Evolutionary conservation across 371 early-diverging fungal genomes (phyloP).

Genomic region (Syncephalastrum contaminatum): DNA sequence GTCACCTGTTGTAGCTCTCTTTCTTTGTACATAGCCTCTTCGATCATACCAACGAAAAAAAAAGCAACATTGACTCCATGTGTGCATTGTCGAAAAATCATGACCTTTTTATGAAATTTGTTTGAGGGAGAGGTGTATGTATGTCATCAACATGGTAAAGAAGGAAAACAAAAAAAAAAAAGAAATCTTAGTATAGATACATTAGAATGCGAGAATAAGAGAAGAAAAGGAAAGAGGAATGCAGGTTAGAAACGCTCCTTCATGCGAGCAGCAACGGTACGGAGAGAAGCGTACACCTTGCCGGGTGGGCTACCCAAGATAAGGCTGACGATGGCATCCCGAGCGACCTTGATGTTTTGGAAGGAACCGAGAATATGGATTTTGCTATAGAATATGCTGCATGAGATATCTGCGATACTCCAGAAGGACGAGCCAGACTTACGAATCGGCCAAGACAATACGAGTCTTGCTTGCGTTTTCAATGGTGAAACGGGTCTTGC

Average conservation of each 20-base stretch:
- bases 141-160: no score
- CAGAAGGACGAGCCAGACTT: slow-evolving; percentile 21
- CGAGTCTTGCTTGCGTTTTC: slow-evolving; percentile 92
- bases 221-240: not conserved
- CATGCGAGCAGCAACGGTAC: slow-evolving; percentile 87
- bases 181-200: no score
- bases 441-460: slow-evolving; percentile 97
- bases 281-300: slow-evolving; percentile 93
- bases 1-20: no score
- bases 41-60: no score
- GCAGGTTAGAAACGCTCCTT: slow-evolving; percentile 84
- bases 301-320: slow-evolving; percentile 98
- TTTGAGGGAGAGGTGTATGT: no score
- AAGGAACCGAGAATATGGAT: slow-evolving; percentile 97
- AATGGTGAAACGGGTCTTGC: slow-evolving; percentile 97
- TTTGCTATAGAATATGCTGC: slow-evolving; percentile 50
- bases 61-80: no score
- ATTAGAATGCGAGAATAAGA: no score
- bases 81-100: no score
- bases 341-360: slow-evolving; percentile 97
- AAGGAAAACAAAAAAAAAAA: no score
- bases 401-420: not conserved
- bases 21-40: no score
- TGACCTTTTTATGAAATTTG: no score
- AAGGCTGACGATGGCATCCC: slow-evolving; percentile 93